Evolutionary conservation across 768 basidiomycete genomes (phyloP).

Genomic region (Psilocybe sp.): DNA sequence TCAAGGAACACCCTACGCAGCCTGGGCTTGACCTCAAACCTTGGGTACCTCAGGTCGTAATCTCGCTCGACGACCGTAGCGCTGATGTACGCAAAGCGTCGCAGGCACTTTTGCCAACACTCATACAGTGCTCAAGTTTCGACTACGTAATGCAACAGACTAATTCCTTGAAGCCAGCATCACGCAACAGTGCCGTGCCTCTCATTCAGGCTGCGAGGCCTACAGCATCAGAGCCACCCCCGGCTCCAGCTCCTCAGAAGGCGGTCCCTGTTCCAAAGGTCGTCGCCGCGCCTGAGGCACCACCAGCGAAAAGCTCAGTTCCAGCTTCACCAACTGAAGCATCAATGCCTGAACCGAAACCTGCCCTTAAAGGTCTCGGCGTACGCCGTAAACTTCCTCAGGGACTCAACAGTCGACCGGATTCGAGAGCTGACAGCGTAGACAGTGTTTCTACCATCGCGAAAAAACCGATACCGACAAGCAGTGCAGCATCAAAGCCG

Average conservation of each 20-base stretch:
- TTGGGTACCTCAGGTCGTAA: constrained; percentile 64
- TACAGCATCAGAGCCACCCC: constrained; percentile 26
- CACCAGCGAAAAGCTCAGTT: constrained; percentile 19
- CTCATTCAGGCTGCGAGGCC: constrained; percentile 84
- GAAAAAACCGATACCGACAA: constrained; percentile 26
- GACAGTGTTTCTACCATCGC: constrained; percentile 33
- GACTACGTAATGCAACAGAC: constrained; percentile 87
- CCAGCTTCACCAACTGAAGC: constrained; percentile 42
- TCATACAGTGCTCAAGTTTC: constrained; percentile 76
- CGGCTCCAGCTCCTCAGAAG: constrained; percentile 27
- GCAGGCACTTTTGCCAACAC: constrained; percentile 70
- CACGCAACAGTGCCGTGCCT: constrained; percentile 77
- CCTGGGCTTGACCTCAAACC: constrained; percentile 63
- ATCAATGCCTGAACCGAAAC: constrained; percentile 31
- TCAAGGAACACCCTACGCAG: constrained; percentile 59
- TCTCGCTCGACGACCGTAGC: constrained; percentile 87
- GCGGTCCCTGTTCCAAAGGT: constrained; percentile 23
- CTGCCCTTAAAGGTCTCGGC: constrained; percentile 51
- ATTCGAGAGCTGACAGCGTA: constrained; percentile 43
- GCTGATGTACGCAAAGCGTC: constrained; percentile 91
- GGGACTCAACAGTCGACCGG: constrained; percentile 48
- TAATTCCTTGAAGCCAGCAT: constrained; percentile 86
- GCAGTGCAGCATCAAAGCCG: constrained; percentile 7
- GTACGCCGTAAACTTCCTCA: constrained; percentile 73
- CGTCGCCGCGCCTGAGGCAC: constrained; percentile 4